Evolutionary conservation across 352 stramenopile genomes (phyloP).

Genomic region (Phytopythium boreale): DNA sequence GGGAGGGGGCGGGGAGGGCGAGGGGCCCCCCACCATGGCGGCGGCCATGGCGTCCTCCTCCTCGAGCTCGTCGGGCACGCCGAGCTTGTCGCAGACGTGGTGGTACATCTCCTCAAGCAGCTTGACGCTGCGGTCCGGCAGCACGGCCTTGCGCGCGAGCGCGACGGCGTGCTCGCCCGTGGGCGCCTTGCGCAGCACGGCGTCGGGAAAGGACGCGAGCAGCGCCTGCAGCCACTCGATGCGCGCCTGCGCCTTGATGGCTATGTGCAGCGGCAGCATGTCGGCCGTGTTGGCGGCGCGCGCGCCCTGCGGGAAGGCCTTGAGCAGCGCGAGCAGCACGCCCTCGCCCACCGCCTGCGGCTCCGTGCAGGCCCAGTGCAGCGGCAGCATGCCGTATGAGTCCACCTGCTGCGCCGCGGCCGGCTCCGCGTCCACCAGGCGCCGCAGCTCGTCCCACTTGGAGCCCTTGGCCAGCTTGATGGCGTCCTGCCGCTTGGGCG

Average conservation of each 20-base stretch:
- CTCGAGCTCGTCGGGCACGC: conserved; percentile 56
- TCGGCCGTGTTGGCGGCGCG: conserved; percentile 72
- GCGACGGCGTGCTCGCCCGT: conserved; percentile 74
- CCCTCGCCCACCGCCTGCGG: conserved; percentile 67
- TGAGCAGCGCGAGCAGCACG: conserved; percentile 75
- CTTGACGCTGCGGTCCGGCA: conserved; percentile 61
- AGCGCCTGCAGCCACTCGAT: conserved; percentile 87
- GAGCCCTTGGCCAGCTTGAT: conserved; percentile 84
- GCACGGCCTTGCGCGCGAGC: conserved; percentile 54
- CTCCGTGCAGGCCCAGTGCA: conserved; percentile 88
- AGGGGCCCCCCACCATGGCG: too few species aligned
- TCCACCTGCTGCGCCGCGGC: conserved; percentile 69
- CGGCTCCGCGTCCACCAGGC: conserved; percentile 72
- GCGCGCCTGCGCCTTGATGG: conserved; percentile 82
- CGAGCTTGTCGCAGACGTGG: conserved; percentile 74
- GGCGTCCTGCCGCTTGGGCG: conserved; percentile 69
- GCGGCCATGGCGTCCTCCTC: conserved; percentile 28
- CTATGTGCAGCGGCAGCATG: conserved; percentile 86
- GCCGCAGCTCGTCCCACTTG: conserved; percentile 73
- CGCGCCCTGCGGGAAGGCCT: conserved; percentile 70
- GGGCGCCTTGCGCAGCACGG: conserved; percentile 71
- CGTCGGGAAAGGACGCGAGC: conserved; percentile 77
- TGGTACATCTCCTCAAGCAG: conserved; percentile 87
- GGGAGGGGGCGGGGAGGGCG: too few species aligned
- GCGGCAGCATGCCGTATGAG: conserved; percentile 85